Conservation (phyloP, 257 asterid genomes). For the Ballota nigra region DNA sequence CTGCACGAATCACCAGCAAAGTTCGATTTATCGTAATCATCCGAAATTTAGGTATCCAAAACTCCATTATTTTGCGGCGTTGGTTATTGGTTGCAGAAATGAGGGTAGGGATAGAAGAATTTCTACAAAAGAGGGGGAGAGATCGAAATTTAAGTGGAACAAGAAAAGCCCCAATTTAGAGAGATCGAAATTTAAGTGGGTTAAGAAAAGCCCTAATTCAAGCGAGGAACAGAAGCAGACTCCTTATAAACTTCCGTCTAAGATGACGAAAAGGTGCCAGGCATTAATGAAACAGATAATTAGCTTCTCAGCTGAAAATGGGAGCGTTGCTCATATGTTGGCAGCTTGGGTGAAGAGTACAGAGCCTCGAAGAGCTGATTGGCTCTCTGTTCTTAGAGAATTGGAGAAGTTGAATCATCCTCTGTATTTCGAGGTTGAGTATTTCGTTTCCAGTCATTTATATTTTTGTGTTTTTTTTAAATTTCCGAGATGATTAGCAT, state of each 20-base stretch:
- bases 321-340: constrained; percentile 51
- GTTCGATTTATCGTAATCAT: constrained; percentile 16
- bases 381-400: constrained; percentile 82
- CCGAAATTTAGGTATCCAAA: constrained; percentile 17
- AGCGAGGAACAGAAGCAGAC: constrained; percentile 55
- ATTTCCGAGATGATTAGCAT: background rate
- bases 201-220: constrained; percentile 35
- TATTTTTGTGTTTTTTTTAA: background rate
- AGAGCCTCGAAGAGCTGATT: constrained; percentile 76
- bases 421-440: constrained; percentile 63
- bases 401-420: constrained; percentile 61
- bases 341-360: constrained; percentile 80
- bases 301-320: constrained; percentile 56
- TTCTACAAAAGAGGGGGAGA: constrained; percentile 32
- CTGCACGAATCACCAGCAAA: constrained; percentile 1
- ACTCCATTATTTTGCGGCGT: constrained; percentile 9
- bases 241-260: constrained; percentile 47
- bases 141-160: constrained; percentile 46
- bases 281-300: constrained; percentile 57
- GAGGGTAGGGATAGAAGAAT: constrained; percentile 30
- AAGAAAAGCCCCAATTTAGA: constrained; percentile 42
- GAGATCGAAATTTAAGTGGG: constrained; percentile 48
- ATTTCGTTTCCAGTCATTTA: background rate
- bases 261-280: constrained; percentile 74
- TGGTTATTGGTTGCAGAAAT: constrained; percentile 17